Evolutionary conservation across 805 yeast genomes (phyloP).

Genomic region (Nakazawaea peltata): DNA sequence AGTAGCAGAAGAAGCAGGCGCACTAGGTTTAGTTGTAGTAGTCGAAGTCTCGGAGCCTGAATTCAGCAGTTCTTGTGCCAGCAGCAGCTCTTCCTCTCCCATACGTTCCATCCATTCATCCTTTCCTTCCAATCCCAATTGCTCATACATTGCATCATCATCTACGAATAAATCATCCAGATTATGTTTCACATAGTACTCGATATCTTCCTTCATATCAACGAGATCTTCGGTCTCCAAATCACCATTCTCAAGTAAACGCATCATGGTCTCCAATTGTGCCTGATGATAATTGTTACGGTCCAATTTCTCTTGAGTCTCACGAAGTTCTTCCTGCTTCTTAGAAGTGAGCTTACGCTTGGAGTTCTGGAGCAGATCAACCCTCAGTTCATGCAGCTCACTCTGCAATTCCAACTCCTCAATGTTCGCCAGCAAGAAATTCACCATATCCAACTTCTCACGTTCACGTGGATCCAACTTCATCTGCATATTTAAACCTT

Average conservation of each 20-base stretch:
- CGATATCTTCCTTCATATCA: conserved; percentile 80
- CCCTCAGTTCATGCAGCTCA: conserved; percentile 69
- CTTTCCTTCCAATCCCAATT: conserved; percentile 57
- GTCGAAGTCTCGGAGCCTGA: too few relatives aligned
- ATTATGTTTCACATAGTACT: conserved; percentile 87
- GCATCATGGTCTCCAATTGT: conserved; percentile 68
- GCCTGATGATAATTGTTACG: conserved; percentile 75
- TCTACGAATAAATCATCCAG: conserved; percentile 91
- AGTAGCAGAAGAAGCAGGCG: neutral
- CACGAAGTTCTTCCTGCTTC: conserved; percentile 44
- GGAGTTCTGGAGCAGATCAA: conserved; percentile 35
- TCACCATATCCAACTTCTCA: conserved; percentile 64
- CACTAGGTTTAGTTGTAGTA: neutral
- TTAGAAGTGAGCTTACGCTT: conserved; percentile 31
- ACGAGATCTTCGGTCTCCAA: conserved; percentile 71
- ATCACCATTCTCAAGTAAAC: conserved; percentile 70
- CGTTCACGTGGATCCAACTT: conserved; percentile 54
- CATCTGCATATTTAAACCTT: conserved; percentile 38
- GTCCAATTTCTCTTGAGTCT: conserved; percentile 57
- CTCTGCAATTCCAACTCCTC: conserved; percentile 78
- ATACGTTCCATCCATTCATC: conserved; percentile 12
- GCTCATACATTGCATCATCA: conserved; percentile 91
- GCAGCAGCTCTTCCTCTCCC: neutral
- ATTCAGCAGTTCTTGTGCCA: too few relatives aligned
- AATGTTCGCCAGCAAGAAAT: conserved; percentile 59